These are phyloP conservation scores for Kwoniella sp. DNA, from an alignment of 768 basidiomycete species.

Conservation along the genomic window DNA sequence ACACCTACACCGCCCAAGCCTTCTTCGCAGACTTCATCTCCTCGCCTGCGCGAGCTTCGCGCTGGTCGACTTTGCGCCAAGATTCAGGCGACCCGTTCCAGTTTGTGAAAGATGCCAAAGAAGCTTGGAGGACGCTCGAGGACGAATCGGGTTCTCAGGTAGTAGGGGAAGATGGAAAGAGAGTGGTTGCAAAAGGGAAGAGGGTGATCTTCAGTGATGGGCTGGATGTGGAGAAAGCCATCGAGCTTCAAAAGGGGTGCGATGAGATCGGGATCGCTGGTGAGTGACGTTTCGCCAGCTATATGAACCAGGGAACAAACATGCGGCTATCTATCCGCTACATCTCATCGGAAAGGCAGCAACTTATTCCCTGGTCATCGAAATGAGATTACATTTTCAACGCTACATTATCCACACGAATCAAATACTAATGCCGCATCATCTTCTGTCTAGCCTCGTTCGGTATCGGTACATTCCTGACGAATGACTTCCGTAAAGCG, in stretches of 20 bases:
- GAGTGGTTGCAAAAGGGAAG: slow-evolving; percentile 61
- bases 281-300: slow-evolving; percentile 24
- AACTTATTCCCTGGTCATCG: not conserved
- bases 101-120: slow-evolving; percentile 76
- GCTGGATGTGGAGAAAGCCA: slow-evolving; percentile 70
- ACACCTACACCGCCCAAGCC: slow-evolving; percentile 85
- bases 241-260: slow-evolving; percentile 71
- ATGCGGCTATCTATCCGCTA: too few species aligned
- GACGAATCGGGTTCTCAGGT: slow-evolving; percentile 18
- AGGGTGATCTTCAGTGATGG: slow-evolving; percentile 82
- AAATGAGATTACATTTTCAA: not conserved
- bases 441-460: slow-evolving; percentile 66
- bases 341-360: slow-evolving; percentile 45
- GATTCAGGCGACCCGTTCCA: slow-evolving; percentile 87
- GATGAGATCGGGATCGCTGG: slow-evolving; percentile 70
- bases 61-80: slow-evolving; percentile 84
- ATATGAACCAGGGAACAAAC: not conserved
- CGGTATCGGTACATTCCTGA: slow-evolving; percentile 90
- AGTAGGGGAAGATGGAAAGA: slow-evolving; percentile 25
- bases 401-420: not conserved
- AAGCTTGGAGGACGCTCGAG: slow-evolving; percentile 71
- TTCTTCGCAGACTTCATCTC: slow-evolving; percentile 71
- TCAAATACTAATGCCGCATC: not conserved
- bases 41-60: slow-evolving; percentile 63
- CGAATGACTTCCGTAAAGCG: slow-evolving; percentile 74